A percentile compares a stretch with the other conserved stretches of the same genome.
Conservation (phyloP, 2,329 filamentous ascomycete species). For the Fusarium coicis region DNA sequence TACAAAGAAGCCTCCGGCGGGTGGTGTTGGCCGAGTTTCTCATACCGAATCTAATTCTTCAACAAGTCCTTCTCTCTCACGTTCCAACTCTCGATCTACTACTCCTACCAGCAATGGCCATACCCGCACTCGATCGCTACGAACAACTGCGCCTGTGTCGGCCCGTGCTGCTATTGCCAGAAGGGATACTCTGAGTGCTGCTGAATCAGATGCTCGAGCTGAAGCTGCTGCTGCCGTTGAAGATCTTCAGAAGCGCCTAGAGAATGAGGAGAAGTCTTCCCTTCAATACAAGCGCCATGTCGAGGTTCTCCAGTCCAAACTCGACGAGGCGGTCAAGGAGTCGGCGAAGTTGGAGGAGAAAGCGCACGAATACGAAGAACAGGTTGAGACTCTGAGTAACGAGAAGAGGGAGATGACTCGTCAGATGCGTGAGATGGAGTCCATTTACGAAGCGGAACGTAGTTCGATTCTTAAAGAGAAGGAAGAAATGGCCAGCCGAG, state of each 20-base stretch:
- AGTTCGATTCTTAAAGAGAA: slow-evolving; percentile 90
- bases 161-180: slow-evolving; percentile 77
- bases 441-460: slow-evolving; percentile 90
- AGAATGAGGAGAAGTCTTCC: slow-evolving; percentile 80
- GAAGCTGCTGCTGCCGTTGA: slow-evolving; percentile 83
- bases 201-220: slow-evolving; percentile 79
- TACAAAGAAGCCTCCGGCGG: slow-evolving; percentile 64
- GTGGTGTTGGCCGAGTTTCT: slow-evolving; percentile 59
- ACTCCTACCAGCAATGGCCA: slow-evolving; percentile 51
- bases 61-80: slow-evolving; percentile 52
- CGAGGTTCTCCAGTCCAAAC: slow-evolving; percentile 83
- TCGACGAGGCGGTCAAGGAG: slow-evolving; percentile 86
- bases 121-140: slow-evolving; percentile 72
- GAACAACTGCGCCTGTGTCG: slow-evolving; percentile 74
- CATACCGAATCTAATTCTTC: slow-evolving; percentile 52
- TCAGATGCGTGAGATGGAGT: slow-evolving; percentile 90
- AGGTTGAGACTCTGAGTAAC: slow-evolving; percentile 81
- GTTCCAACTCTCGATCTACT: slow-evolving; percentile 57
- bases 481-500: slow-evolving; percentile 83
- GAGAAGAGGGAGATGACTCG: slow-evolving; percentile 86
- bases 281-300: slow-evolving; percentile 86
- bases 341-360: slow-evolving; percentile 89
- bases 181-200: slow-evolving; percentile 61
- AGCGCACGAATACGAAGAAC: slow-evolving; percentile 86
- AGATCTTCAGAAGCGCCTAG: slow-evolving; percentile 84